These are phyloP conservation scores for Lentinula detonsa DNA, from an alignment of 768 basidiomycete species.

Conservation along the genomic window DNA sequence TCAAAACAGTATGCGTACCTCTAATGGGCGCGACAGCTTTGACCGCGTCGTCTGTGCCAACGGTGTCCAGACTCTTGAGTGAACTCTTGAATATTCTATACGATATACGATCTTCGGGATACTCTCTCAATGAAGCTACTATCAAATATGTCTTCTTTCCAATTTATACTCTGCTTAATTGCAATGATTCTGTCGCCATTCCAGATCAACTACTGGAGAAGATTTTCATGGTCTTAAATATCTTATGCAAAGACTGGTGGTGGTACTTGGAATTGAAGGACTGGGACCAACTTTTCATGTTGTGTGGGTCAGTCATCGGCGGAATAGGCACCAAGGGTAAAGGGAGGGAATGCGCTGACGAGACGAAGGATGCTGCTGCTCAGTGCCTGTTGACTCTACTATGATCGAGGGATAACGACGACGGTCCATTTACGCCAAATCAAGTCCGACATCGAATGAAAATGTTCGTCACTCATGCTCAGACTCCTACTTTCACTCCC, in stretches of 20 bases:
- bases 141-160: conserved; percentile 88
- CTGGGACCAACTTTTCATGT: conserved; percentile 86
- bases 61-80: conserved; percentile 45
- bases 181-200: conserved; percentile 61
- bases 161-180: conserved; percentile 75
- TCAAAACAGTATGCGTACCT: conserved; percentile 76
- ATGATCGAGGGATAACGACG: conserved; percentile 38
- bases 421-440: conserved; percentile 22
- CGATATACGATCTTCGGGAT: conserved; percentile 29
- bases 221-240: conserved; percentile 50
- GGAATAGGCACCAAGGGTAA: conserved; percentile 66
- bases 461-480: conserved; percentile 38
- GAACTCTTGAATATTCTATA: conserved; percentile 44
- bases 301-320: conserved; percentile 60
- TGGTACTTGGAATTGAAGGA: conserved; percentile 65
- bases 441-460: conserved; percentile 22
- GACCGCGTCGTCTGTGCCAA: conserved; percentile 44
- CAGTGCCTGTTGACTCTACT: conserved; percentile 61
- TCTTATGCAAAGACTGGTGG: conserved; percentile 77
- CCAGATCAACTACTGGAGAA: conserved; percentile 79
- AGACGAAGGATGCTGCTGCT: conserved; percentile 73
- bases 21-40: conserved; percentile 68
- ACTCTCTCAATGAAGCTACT: conserved; percentile 46
- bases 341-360: conserved; percentile 66
- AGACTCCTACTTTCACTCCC: conserved; percentile 53